Base-by-base conservation (phyloP, 1,284 basidiomycete genomes). In the Puccinia novopanici region DNA sequence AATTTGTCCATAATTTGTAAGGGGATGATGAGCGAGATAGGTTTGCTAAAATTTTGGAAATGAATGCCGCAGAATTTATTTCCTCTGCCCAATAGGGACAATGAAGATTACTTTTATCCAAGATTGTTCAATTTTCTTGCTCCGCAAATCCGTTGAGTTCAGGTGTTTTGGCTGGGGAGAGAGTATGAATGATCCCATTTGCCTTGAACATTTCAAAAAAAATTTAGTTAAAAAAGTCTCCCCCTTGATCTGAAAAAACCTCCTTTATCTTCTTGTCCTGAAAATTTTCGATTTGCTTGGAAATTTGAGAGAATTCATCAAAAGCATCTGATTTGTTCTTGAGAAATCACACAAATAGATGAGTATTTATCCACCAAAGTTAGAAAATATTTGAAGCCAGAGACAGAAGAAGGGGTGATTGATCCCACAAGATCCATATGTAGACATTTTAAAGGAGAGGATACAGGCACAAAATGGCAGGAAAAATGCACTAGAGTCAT, bases 231-330 rank as follows among this genome's bases (percentile, higher is more conserved):
- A 79, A 70, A 80, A 84, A 85, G 82, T 87, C 83, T 3, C 84
- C 84, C 30, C 86, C 86, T 34, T 85, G 84, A 83, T 88, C 85
- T 81, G 83, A 80, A 2, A 84, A 80, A 3, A 86, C 22, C 10
- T 81, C 86, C 70, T 85, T 86, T 73, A 89, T 84, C 45, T 79
- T 83, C 13, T 17, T 48, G 2, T 24, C 67, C 3, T 12, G 30
- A 37, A n/a, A 17, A 8, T 68, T 68, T 68, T 70, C 67, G 40
- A 65, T 15, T 19, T 42, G 13, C 30, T 2, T 19, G 50, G 37
- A 8, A 22, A 8, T 17, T 50, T 30, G 27, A 50, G n/a, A n/a
- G n/a, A n/a, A 70, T n/a, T 68, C 65, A 9, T 48, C 24, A 24
- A 45, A 15, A 1, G 67, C 27, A 27, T 70, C 13, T 12, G 24